phyloP scores from a whole-genome alignment of 768 basidiomycete species.

The Leccinum obscurum region DNA sequence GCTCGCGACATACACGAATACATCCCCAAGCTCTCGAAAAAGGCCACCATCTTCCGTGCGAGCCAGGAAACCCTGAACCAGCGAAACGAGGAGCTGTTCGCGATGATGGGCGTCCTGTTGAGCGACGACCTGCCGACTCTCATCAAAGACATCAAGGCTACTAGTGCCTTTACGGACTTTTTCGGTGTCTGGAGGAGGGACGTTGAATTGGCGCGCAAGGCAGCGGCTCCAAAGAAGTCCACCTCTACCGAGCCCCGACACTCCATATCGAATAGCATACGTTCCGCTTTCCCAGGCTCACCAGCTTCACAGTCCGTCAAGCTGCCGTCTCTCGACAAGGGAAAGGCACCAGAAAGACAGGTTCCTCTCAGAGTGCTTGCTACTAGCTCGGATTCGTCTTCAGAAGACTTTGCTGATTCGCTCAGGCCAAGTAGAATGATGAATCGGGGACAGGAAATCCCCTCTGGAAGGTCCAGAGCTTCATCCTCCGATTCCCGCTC shows the following conservation, averaged over 20 bases:
- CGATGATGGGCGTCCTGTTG: conserved; percentile 61
- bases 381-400: conserved; percentile 29
- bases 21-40: conserved; percentile 69
- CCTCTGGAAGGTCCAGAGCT: conserved; percentile 20
- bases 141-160: conserved; percentile 62
- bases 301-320: conserved; percentile 12
- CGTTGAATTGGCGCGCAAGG: conserved; percentile 54
- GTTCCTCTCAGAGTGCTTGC: neutral
- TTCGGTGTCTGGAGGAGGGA: conserved; percentile 80
- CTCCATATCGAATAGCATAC: conserved; percentile 54
- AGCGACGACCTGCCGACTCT: conserved; percentile 62
- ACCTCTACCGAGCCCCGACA: conserved; percentile 33
- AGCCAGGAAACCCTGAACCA: conserved; percentile 66
- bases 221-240: conserved; percentile 18
- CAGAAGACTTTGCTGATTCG: conserved; percentile 16
- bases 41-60: conserved; percentile 69
- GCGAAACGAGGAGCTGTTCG: conserved; percentile 58
- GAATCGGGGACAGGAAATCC: conserved; percentile 4
- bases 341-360: conserved; percentile 12
- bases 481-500: conserved; percentile 27
- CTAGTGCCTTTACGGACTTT: conserved; percentile 65
- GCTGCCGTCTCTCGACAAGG: conserved; percentile 11
- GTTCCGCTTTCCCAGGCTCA: conserved; percentile 54
- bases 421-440: conserved; percentile 9
- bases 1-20: conserved; percentile 66